Base-by-base conservation (phyloP, 169 alveolate species). In the Eimeria brunetti region DNA sequence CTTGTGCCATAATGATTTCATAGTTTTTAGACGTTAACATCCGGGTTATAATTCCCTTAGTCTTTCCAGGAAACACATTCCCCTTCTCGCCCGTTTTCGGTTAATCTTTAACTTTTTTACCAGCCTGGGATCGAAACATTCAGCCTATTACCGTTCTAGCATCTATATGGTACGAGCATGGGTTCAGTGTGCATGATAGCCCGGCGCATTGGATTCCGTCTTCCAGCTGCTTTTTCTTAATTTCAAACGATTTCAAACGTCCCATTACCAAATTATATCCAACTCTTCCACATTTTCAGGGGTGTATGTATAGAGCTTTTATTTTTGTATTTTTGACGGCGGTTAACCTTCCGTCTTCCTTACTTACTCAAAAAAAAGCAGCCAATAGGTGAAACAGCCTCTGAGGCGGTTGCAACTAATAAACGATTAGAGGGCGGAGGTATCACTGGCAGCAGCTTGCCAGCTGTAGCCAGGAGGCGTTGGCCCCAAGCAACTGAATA, bases 151-250 rank as follows among this genome's bases (percentile, higher is more conserved):
- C 51, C 9, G 51, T 41, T 73, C 83, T 41, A 73, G 8, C 38
- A n/a, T 27, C 11, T 9, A 41, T 16, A 73, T n/a, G 83, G 83
- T 30, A 62, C 67, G 64, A 4, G 27, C 76, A 58, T 46, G 93
- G 60, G 64, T 14, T 51, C 81, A 86, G 78, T 46, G 76, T 58
- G 46, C 64, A 86, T 24, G 93, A 46, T 56, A 51, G 33, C 53
- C 90, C 49, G 62, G 88, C 88, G 64, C 88, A 36, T 76, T 9
- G 36, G 88, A 76, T 44, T 44, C 58, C 88, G 88, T 71, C 88
- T 76, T 76, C 62, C 88, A 76, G 88, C 88, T 76, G 62, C 88
- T n/a, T 14, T 51, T 71, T 71, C 27, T 71, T 18, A 67, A 51
- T 51, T 51, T 51, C 58, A 51, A 51, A 51, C 18, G 58, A n/a